These are phyloP conservation scores for Eruca vesicaria DNA, from an alignment of 441 rosid genomes.

Conservation along the genomic window DNA sequence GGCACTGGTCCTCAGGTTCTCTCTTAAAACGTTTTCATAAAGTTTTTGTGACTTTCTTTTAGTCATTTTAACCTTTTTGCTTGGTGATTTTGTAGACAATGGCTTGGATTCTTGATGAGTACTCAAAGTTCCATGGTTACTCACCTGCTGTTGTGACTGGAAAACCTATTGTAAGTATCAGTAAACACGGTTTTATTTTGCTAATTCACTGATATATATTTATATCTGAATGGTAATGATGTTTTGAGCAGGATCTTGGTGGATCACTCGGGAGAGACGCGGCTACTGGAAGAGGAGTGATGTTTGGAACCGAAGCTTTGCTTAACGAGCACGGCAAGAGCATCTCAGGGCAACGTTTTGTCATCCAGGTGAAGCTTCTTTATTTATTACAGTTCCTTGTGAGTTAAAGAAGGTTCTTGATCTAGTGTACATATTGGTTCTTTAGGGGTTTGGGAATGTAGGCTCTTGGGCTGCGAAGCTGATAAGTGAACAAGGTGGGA, in stretches of 20 bases:
- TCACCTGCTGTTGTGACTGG: conserved; percentile 59
- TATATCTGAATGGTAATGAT: background rate
- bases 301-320: conserved; percentile 49
- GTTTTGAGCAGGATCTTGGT: conserved; percentile 43
- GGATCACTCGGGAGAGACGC: conserved; percentile 57
- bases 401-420: background rate
- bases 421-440: background rate
- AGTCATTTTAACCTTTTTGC: background rate
- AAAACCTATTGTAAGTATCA: conserved; percentile 46
- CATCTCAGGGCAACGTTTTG: conserved; percentile 38
- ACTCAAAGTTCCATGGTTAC: conserved; percentile 55
- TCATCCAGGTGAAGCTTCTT: conserved; percentile 41
- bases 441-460: conserved; percentile 57
- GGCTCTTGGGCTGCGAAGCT: conserved; percentile 66
- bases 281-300: conserved; percentile 52
- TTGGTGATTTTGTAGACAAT: conserved; percentile 37
- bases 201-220: background rate
- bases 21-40: background rate
- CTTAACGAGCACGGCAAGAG: conserved; percentile 48
- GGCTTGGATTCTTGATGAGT: conserved; percentile 60
- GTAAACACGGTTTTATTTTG: background rate
- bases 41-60: background rate
- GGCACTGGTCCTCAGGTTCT: conserved; percentile 58
- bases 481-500: conserved; percentile 74
- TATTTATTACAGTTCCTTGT: background rate